Conservation (phyloP, 768 basidiomycete genomes). For the Amanita fuliginea region DNA sequence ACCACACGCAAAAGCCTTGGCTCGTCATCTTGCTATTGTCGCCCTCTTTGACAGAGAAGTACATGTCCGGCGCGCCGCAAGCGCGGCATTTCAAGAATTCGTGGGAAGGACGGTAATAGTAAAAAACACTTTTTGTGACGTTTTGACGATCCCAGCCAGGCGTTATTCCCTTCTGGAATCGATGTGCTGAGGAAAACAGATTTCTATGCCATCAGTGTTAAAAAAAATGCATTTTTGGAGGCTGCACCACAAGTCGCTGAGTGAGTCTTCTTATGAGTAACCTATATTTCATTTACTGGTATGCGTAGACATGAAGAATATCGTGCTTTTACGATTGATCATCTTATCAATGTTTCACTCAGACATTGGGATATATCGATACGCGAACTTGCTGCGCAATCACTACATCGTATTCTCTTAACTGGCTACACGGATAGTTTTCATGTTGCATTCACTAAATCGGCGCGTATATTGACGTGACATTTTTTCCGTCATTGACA, state of each 20-base stretch:
- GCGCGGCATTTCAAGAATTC: slow-evolving; percentile 95
- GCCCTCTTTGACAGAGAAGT: slow-evolving; percentile 90
- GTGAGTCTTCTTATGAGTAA: slow-evolving; percentile 35
- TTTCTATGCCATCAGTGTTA: slow-evolving; percentile 86
- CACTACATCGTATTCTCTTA: slow-evolving; percentile 58
- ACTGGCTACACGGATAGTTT: slow-evolving; percentile 46
- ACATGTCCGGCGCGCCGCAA: slow-evolving; percentile 89
- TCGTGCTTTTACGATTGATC: slow-evolving; percentile 52
- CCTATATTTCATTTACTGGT: slow-evolving; percentile 4
- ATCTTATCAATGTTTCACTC: slow-evolving; percentile 62
- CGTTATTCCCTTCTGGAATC: slow-evolving; percentile 87
- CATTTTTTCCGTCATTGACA: background rate
- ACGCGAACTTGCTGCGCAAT: slow-evolving; percentile 67
- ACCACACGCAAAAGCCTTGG: slow-evolving; percentile 54
- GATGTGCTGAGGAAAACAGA: slow-evolving; percentile 87
- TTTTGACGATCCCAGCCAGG: slow-evolving; percentile 32
- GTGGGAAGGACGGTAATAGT: slow-evolving; percentile 84
- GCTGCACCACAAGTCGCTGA: slow-evolving; percentile 82
- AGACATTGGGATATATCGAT: slow-evolving; percentile 86
- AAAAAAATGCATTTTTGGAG: slow-evolving; percentile 73
- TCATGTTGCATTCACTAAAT: slow-evolving; percentile 32
- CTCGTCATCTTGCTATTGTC: slow-evolving; percentile 63
- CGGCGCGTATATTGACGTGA: slow-evolving; percentile 31
- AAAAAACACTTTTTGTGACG: background rate
- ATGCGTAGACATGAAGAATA: slow-evolving; percentile 68